phyloP scores from a whole-genome alignment of 148 eudicot species.

The Rhododendron griersonianum region DNA sequence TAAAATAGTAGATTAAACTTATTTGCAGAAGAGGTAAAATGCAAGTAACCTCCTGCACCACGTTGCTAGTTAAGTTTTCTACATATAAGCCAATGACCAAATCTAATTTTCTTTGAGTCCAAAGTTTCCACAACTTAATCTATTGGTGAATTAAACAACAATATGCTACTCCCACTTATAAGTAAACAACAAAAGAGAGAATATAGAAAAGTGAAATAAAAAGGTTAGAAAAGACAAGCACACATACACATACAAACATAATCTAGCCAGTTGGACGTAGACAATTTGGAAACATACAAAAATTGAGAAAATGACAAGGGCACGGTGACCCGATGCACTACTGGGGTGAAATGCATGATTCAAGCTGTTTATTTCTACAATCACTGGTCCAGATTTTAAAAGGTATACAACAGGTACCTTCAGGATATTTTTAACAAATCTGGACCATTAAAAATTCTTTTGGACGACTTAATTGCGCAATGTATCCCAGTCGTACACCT shows the following conservation, averaged over 20 bases:
- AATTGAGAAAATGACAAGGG: not conserved
- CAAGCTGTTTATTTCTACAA: too few relatives aligned
- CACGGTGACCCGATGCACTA: not conserved
- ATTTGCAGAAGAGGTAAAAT: not conserved
- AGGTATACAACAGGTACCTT: not conserved
- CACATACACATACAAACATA: not conserved
- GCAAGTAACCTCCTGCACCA: not conserved
- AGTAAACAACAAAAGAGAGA: not conserved
- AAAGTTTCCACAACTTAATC: not conserved
- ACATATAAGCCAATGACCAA: not conserved
- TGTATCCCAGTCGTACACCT: not conserved
- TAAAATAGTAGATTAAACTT: not conserved
- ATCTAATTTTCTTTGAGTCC: not conserved
- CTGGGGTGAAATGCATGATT: too few relatives aligned
- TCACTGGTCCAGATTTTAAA: too few relatives aligned
- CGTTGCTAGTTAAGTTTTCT: not conserved
- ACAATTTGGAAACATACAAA: not conserved
- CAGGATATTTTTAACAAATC: not conserved
- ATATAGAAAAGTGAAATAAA: not conserved
- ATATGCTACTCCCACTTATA: not conserved
- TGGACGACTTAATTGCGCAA: too few relatives aligned
- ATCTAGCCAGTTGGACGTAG: not conserved
- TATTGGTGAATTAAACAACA: not conserved
- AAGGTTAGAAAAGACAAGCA: not conserved
- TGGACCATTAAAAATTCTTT: not conserved